A percentile compares a stretch with the other conserved stretches of the same genome.
phyloP scores from a whole-genome alignment of 306 rosid genomes.

The Abrus precatorius region DNA sequence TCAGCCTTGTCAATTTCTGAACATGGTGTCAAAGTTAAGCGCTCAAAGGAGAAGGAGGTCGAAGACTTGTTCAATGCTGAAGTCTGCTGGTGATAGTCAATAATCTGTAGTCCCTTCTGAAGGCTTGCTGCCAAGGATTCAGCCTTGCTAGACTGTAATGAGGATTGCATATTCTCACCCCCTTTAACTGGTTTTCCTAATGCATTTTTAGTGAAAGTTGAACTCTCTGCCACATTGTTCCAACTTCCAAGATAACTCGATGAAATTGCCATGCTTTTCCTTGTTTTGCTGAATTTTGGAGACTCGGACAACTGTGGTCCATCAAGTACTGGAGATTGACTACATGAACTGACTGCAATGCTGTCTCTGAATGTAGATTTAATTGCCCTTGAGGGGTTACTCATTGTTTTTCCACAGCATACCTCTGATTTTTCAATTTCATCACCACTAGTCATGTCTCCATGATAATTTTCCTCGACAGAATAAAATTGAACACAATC shows the following conservation, averaged over 20 bases:
- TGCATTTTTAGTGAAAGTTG: conserved; percentile 59
- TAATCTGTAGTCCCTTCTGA: conserved; percentile 87
- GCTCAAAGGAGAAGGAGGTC: conserved; percentile 92
- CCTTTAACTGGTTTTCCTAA: conserved; percentile 60
- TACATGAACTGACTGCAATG: conserved; percentile 65
- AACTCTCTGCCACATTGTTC: conserved; percentile 65
- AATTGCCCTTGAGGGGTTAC: conserved; percentile 45
- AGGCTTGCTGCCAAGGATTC: conserved; percentile 92
- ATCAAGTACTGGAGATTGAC: conserved; percentile 69
- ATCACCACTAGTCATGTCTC: conserved; percentile 58
- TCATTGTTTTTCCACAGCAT: conserved; percentile 41
- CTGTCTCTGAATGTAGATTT: conserved; percentile 59
- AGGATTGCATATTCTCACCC: conserved; percentile 57
- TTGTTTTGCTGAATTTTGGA: conserved; percentile 79
- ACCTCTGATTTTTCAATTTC: conserved; percentile 58
- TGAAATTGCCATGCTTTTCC: conserved; percentile 70
- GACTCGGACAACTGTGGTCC: conserved; percentile 89
- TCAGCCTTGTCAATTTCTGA: conserved; percentile 62
- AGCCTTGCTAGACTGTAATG: conserved; percentile 70
- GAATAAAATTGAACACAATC: conserved; percentile 65
- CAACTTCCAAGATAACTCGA: conserved; percentile 64
- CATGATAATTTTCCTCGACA: conserved; percentile 64
- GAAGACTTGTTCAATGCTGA: conserved; percentile 75
- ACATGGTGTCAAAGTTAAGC: conserved; percentile 69
- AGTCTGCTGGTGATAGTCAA: conserved; percentile 83